Base-by-base conservation (phyloP, 331 rosid species). In the Cucumis variabilis region DNA sequence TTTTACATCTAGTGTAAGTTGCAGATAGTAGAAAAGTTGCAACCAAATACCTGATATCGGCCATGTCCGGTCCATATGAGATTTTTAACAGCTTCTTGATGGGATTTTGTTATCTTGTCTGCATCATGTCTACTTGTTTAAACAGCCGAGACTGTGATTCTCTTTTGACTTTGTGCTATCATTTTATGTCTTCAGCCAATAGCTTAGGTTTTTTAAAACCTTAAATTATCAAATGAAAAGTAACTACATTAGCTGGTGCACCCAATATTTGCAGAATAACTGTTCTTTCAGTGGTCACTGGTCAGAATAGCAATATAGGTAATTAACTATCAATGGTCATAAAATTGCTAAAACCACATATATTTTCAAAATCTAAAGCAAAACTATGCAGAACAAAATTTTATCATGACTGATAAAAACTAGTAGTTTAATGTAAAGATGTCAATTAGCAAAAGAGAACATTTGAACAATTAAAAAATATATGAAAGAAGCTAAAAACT, bases 1-100 rank as follows among this genome's bases (percentile, higher is more conserved):
- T 81, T 81, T 60, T 82, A 60, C 85, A 82, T 62, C 30, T 82
- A 62, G 51, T 62, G 72, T 62, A 82, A 82, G 63, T 82, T 82
- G 72, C 30, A 82, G 17, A 82, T 60, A 60, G 71, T 33, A 80
- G 30, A 30, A 80, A 51, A 82, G 46, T 30, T 30, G 9, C 85
- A 82, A 62, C 21, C 28, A 60, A 82, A 21, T 62, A 82, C 71
- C 85, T 82, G 21, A 30, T 82, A 82, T 20, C 62, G 72, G 66
- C 19, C 2, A 58, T 82, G 84, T 80, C 48, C 19, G 66, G 66
- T 51, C 41, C 44, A 23, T 24, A 14, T 51, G 25, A 3, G 50
- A 24, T 25, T 53, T 19, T 16, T 28, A 55, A 53, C 50, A 55
- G 50, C 70, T 81, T 81, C 50, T 81, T 28, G 53, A 37, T 82